Conservation (phyloP, 306 rosid genomes). For the Macrotyloma uniflorum region DNA sequence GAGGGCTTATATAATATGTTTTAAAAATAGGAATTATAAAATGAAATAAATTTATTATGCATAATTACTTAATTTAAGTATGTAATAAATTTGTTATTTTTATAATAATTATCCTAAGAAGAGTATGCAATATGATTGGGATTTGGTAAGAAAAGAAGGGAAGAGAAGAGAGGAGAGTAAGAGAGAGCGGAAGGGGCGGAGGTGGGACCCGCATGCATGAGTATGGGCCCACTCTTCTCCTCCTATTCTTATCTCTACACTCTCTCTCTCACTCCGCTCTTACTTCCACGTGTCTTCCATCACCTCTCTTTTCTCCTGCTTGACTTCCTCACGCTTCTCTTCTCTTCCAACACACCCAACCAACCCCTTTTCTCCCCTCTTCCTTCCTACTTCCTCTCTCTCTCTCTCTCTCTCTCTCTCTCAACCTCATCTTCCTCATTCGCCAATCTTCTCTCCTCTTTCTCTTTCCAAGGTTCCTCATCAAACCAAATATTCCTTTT, state of each 20-base stretch:
- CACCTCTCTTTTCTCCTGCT: constrained; percentile 6
- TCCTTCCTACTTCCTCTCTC: not conserved
- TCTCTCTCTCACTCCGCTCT: constrained; percentile 28
- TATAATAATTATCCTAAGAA: no score
- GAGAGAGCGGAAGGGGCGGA: constrained; percentile 21
- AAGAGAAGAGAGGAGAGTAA: not conserved
- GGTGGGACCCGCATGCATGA: constrained; percentile 47
- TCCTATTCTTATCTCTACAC: constrained; percentile 38
- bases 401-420: no score
- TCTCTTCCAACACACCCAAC: not conserved
- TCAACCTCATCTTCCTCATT: no score
- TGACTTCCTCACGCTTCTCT: not conserved
- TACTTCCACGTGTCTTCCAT: constrained; percentile 54
- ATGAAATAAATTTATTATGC: no score
- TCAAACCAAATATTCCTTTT: no score
- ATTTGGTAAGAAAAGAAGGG: no score
- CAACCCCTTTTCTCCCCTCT: not conserved
- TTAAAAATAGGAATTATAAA: no score
- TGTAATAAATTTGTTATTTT: no score
- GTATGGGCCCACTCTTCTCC: constrained; percentile 6
- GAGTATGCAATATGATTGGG: no score
- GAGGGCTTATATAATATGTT: no score
- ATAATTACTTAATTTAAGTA: no score
- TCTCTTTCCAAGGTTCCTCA: not conserved
- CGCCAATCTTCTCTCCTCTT: not conserved